A percentile compares a stretch with the other conserved stretches of the same genome.
phyloP scores from a whole-genome alignment of 345 rosid genomes.

The Bruguiera gymnorhiza region DNA sequence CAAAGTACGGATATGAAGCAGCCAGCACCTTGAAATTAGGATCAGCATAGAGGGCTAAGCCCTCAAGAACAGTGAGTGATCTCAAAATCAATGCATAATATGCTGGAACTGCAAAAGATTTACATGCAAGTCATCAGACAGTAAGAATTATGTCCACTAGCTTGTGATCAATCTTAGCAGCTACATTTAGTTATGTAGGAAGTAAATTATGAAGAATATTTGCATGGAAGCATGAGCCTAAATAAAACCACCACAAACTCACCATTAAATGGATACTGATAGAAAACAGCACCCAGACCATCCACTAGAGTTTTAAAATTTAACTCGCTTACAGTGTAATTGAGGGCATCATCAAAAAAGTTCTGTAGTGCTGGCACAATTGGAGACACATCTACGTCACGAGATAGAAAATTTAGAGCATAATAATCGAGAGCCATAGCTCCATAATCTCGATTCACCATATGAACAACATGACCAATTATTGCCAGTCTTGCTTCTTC shows the following conservation, averaged over 20 bases:
- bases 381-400: conserved; percentile 92
- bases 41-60: conserved; percentile 85
- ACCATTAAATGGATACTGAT: conserved; percentile 86
- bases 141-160: not conserved
- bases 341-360: conserved; percentile 94
- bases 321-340: conserved; percentile 84
- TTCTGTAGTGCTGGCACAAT: conserved; percentile 79
- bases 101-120: conserved; percentile 70
- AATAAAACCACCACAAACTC: conserved; percentile 18
- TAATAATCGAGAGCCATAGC: conserved; percentile 98
- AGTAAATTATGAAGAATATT: not conserved
- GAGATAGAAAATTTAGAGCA: conserved; percentile 72
- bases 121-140: conserved; percentile 17
- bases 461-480: conserved; percentile 75
- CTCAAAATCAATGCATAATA: conserved; percentile 91
- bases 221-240: not conserved
- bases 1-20: conserved; percentile 95
- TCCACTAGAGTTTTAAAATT: conserved; percentile 90
- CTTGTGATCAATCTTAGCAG: not conserved
- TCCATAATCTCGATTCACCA: conserved; percentile 95
- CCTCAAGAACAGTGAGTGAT: conserved; percentile 96
- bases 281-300: conserved; percentile 88
- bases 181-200: not conserved
- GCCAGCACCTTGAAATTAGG: conserved; percentile 93
- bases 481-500: conserved; percentile 96